Conservation (phyloP, 2,329 filamentous ascomycete species). For the Colletotrichum coccodes region DNA sequence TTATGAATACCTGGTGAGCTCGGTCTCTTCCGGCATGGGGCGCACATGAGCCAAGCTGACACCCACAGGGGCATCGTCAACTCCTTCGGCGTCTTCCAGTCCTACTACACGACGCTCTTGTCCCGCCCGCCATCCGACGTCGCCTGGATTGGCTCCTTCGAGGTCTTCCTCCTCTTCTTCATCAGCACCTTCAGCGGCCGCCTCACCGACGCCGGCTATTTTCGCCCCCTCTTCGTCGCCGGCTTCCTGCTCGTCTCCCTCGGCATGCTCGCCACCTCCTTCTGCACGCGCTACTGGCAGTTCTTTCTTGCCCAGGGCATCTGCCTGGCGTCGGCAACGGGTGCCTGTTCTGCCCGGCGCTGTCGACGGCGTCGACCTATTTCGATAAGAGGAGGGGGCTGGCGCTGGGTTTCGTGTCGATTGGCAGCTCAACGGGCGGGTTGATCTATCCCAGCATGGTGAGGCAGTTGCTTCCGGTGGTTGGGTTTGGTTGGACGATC, state of each 20-base stretch:
- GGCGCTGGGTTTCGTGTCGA: slow-evolving; percentile 70
- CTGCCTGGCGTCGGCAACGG: slow-evolving; percentile 66
- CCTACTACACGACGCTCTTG: slow-evolving; percentile 58
- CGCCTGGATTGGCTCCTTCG: slow-evolving; percentile 65
- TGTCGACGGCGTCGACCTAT: slow-evolving; percentile 75
- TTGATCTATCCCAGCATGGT: slow-evolving; percentile 66
- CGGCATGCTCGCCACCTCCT: slow-evolving; percentile 59
- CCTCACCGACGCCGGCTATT: slow-evolving; percentile 64
- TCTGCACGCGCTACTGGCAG: slow-evolving; percentile 62
- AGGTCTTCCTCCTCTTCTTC: slow-evolving; percentile 66
- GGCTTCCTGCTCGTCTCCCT: slow-evolving; percentile 54
- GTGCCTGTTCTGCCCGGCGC: slow-evolving; percentile 70
- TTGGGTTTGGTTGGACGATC: slow-evolving; percentile 70
- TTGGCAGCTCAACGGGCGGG: slow-evolving; percentile 69
- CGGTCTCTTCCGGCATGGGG: background rate
- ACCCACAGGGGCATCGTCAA: slow-evolving; percentile 58
- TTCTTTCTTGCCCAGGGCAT: slow-evolving; percentile 65
- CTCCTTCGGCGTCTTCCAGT: slow-evolving; percentile 66
- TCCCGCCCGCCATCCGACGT: slow-evolving; percentile 54
- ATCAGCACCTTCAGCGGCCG: slow-evolving; percentile 64
- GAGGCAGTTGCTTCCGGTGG: slow-evolving; percentile 61
- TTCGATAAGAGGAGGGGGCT: slow-evolving; percentile 67
- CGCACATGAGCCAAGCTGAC: background rate
- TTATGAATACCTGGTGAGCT: slow-evolving; percentile 61
- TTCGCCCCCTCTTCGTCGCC: slow-evolving; percentile 51